These are phyloP conservation scores for Knufia petricola DNA, from an alignment of 2,329 filamentous ascomycete species.

Conservation along the genomic window DNA sequence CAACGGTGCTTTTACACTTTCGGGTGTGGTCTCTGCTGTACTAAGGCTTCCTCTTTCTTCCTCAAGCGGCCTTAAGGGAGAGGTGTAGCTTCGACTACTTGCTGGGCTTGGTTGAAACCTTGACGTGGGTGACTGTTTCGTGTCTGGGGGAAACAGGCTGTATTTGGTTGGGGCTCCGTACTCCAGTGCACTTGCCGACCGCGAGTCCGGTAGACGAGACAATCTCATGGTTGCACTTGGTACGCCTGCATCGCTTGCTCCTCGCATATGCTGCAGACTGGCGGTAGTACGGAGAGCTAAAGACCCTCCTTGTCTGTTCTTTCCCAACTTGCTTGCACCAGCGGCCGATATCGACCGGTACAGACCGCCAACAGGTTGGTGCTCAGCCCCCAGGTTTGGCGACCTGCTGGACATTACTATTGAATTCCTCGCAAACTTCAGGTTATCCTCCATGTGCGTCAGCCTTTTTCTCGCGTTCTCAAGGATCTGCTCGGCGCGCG, in stretches of 20 bases:
- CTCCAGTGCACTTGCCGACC: constrained; percentile 23
- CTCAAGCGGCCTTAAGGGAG: constrained; percentile 17
- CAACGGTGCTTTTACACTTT: constrained; percentile 8
- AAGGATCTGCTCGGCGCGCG: constrained; percentile 78
- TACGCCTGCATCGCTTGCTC: constrained; percentile 34
- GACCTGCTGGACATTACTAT: constrained; percentile 43
- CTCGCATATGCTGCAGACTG: constrained; percentile 30
- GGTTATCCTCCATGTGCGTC: constrained; percentile 87
- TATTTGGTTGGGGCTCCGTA: constrained; percentile 13
- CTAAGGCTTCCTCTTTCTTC: constrained; percentile 19
- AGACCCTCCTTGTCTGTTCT: constrained; percentile 14
- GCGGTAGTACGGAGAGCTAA: constrained; percentile 26
- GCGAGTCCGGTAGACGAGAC: constrained; percentile 17
- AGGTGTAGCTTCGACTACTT: constrained; percentile 19
- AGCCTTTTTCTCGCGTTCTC: constrained; percentile 85
- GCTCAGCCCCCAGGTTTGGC: constrained; percentile 34
- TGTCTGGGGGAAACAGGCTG: constrained; percentile 6
- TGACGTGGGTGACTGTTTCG: constrained; percentile 7
- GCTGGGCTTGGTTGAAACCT: constrained; percentile 12
- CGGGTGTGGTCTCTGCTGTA: constrained; percentile 20
- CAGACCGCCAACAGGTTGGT: constrained; percentile 33
- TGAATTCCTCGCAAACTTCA: constrained; percentile 66
- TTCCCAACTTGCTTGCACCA: constrained; percentile 16
- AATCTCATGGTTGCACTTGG: constrained; percentile 15
- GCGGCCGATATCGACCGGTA: constrained; percentile 33